Evolutionary conservation across 192 early-diverging fungal species (phyloP).

Genomic region (Dissophora ornata): DNA sequence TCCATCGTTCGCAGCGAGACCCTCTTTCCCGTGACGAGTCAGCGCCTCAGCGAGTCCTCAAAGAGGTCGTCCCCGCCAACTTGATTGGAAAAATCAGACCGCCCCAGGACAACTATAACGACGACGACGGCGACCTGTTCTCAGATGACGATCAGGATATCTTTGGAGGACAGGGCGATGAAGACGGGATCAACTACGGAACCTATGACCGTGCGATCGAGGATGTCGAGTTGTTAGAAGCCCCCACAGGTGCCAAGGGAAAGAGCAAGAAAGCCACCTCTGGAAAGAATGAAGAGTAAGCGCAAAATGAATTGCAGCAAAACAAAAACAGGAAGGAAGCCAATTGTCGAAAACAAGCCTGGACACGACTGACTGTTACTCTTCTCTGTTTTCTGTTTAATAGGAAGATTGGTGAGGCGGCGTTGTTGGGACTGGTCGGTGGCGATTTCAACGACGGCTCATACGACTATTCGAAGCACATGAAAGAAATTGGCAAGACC

Average conservation of each 20-base stretch:
- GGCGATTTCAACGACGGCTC: conserved; percentile 86
- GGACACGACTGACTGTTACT: background rate
- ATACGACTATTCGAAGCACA: conserved; percentile 96
- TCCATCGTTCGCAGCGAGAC: conserved; percentile 96
- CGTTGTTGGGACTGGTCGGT: conserved; percentile 81
- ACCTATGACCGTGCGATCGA: conserved; percentile 54
- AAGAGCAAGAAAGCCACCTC: conserved; percentile 36
- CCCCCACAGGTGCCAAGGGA: conserved; percentile 7
- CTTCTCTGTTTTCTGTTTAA: conserved; percentile 5
- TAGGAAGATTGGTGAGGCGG: conserved; percentile 72
- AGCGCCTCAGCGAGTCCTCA: conserved; percentile 82
- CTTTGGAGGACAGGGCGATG: conserved; percentile 48
- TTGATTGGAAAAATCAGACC: conserved; percentile 53
- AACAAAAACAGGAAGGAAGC: too few relatives aligned
- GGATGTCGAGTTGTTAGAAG: conserved; percentile 56
- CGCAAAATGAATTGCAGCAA: too few relatives aligned
- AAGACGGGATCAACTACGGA: conserved; percentile 48
- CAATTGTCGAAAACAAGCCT: too few relatives aligned
- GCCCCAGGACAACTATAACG: conserved; percentile 49
- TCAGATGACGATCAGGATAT: conserved; percentile 44
- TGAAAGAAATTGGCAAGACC: conserved; percentile 83
- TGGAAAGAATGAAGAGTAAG: conserved; percentile 38
- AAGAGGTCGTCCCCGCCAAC: conserved; percentile 80
- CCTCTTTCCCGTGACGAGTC: conserved; percentile 87
- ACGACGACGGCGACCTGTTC: conserved; percentile 7